These are phyloP conservation scores for Histomonas meleagridis DNA, from an alignment of 208 protist species.

Conservation along the genomic window DNA sequence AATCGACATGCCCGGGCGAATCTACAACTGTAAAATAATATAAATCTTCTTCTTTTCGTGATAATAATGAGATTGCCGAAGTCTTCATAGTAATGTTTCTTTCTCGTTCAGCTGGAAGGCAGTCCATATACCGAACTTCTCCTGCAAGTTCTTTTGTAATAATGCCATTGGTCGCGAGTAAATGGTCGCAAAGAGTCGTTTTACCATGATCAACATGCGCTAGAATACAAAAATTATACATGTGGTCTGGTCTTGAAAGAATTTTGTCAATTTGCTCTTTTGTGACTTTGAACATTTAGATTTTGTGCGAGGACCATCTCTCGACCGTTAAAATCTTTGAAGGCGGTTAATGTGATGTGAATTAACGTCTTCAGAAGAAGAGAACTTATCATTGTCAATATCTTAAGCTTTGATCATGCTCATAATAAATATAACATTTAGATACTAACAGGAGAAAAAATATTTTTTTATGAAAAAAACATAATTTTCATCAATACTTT, in stretches of 20 bases:
- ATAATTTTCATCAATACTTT: too few species aligned
- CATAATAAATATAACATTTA: too few species aligned
- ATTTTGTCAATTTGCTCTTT: constrained; percentile 23
- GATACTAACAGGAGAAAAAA: too few species aligned
- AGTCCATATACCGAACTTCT: constrained; percentile 88
- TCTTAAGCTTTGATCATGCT: too few species aligned
- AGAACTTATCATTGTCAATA: too few species aligned
- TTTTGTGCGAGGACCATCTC: too few species aligned
- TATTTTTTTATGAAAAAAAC: too few species aligned
- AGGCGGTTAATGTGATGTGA: too few species aligned
- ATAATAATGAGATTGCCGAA: constrained; percentile 76
- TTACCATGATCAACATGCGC: constrained; percentile 67
- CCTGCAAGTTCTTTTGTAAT: constrained; percentile 83
- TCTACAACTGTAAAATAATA: constrained; percentile 84
- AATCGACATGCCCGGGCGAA: constrained; percentile 97
- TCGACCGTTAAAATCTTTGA: too few species aligned
- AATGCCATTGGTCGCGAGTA: constrained; percentile 88
- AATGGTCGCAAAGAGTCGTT: constrained; percentile 86
- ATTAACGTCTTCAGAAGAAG: too few species aligned
- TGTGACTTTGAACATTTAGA: background rate
- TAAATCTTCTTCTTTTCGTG: background rate
- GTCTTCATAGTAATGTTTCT: constrained; percentile 96
- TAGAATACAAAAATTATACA: constrained; percentile 46
- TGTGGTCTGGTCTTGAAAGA: constrained; percentile 2
- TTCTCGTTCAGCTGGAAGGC: constrained; percentile 78